Evolutionary conservation across 306 rosid species (phyloP), one percentile per base, ranked within the genome.

Genomic region (Medicago ruthenica): DNA sequence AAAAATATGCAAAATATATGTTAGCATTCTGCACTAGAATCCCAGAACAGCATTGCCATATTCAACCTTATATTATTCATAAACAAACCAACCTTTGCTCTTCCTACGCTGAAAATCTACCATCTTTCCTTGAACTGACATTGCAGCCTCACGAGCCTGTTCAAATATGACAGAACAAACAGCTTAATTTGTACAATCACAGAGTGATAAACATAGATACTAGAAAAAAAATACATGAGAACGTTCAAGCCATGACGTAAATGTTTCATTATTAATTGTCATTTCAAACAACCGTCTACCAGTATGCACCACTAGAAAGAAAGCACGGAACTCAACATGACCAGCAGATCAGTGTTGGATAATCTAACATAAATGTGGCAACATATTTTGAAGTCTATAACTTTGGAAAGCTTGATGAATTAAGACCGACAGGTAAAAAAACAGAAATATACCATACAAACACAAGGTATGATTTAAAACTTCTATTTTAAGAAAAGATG

Each of bases 81-180:
- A 51, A 16, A 61, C 51, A 48, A 14, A 84, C 89, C 65, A 75
- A 95, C 99, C 97, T 92, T 88, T 96, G 79, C 96, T 90, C 84
- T 88, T 92, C 89, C 86, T 96, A 40, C 99, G 99, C 88, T 96
- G 99, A 73, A 74, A 77, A 86, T 96, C 99, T 76, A 96, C 99
- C 75, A 53, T 76, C 89, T 96, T 92, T 60, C 98, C 97, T 81
- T 89, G 98, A 75, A 88, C 81, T 16, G 92, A 87, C 85, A 96
- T 88, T 74, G 90, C 88, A 86, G 97, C 97, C 80, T 96, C 99
- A 64, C 99, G 99, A 67, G 87, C 91, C 99, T 96, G 89, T 80
- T 74, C 88, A 88, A 16, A 73, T 21, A 74, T 61, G 40, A 71
- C 48, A 78, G 15, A 24, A 58, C 41, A 80, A 50, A 76, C 68